Conservation (phyloP, 2,329 filamentous ascomycete genomes). For the Apiospora phragmitis region DNA sequence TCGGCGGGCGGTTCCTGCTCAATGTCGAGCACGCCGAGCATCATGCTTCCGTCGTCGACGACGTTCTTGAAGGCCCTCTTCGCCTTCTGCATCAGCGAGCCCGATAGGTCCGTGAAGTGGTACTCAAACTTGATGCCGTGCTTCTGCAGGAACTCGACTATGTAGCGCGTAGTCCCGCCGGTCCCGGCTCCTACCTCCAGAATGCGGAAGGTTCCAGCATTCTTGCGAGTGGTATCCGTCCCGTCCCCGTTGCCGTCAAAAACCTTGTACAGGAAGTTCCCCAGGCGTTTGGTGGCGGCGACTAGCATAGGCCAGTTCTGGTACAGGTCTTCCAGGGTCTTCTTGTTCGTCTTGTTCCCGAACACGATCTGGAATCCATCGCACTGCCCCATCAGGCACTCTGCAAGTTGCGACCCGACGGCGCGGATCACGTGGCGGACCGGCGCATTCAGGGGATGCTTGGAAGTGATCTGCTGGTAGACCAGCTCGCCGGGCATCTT, state of each 20-base stretch:
- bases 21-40: constrained; percentile 31
- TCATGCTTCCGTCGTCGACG: constrained; percentile 20
- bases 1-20: constrained; percentile 25
- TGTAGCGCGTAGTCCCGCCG: constrained; percentile 39
- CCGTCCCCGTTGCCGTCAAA: background rate
- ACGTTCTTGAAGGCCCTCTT: constrained; percentile 21
- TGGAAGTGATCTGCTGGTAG: constrained; percentile 15
- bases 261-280: constrained; percentile 19
- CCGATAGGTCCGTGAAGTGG: constrained; percentile 43
- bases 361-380: constrained; percentile 26
- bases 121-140: constrained; percentile 34
- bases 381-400: constrained; percentile 22
- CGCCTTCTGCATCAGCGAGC: constrained; percentile 31
- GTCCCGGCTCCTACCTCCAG: constrained; percentile 46
- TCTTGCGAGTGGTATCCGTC: too few species aligned
- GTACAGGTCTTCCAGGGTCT: constrained; percentile 26
- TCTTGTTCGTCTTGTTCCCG: constrained; percentile 19
- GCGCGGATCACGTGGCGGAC: constrained; percentile 21
- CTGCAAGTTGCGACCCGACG: constrained; percentile 20
- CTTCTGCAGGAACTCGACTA: constrained; percentile 29
- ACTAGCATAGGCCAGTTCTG: constrained; percentile 22
- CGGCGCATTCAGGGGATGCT: constrained; percentile 17
- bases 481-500: constrained; percentile 13
- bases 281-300: constrained; percentile 19
- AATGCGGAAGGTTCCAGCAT: constrained; percentile 30